A percentile compares a stretch with the other conserved stretches of the same genome.
These are phyloP conservation scores for Didymella lethalis DNA, from an alignment of 2,329 filamentous ascomycete genomes.

Conservation along the genomic window DNA sequence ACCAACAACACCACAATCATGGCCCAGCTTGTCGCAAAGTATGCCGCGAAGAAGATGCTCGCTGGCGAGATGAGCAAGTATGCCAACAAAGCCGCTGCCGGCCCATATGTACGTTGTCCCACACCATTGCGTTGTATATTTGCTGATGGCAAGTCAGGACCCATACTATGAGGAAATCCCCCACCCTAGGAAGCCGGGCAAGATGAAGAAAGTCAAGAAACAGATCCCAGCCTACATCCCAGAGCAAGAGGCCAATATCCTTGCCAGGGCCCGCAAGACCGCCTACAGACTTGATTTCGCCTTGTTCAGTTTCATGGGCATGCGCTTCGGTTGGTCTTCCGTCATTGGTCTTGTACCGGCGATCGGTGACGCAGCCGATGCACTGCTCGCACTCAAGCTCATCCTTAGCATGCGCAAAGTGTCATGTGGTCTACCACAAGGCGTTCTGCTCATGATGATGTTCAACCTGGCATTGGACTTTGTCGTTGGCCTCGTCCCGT, in stretches of 20 bases:
- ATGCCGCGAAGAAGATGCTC: conserved; percentile 60
- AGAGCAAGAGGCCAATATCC: conserved; percentile 78
- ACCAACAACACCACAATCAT: conserved; percentile 43
- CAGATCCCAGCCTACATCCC: conserved; percentile 84
- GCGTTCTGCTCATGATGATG: conserved; percentile 74
- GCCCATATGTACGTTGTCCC: conserved; percentile 50
- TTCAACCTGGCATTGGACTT: conserved; percentile 81
- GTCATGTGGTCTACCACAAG: conserved; percentile 74
- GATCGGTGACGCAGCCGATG: conserved; percentile 59
- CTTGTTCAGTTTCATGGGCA: conserved; percentile 80
- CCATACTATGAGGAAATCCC: conserved; percentile 87
- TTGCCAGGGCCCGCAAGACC: conserved; percentile 84
- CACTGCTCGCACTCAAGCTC: conserved; percentile 69
- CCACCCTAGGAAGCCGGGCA: conserved; percentile 74
- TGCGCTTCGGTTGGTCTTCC: conserved; percentile 88
- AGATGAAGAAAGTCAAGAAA: conserved; percentile 84
- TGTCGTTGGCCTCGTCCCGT: conserved; percentile 74
- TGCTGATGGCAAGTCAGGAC: conserved; percentile 65
- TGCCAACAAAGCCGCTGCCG: conserved; percentile 53
- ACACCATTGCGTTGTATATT: conserved; percentile 1
- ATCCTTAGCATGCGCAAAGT: conserved; percentile 75
- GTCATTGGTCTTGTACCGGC: conserved; percentile 84
- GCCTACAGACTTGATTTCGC: conserved; percentile 87
- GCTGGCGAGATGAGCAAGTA: conserved; percentile 58
- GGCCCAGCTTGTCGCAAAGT: conserved; percentile 57